A percentile compares a stretch with the other conserved stretches of the same genome.
Evolutionary conservation across 108 stramenopile genomes (phyloP).

Genomic region (Halocafeteria seosinensis): DNA sequence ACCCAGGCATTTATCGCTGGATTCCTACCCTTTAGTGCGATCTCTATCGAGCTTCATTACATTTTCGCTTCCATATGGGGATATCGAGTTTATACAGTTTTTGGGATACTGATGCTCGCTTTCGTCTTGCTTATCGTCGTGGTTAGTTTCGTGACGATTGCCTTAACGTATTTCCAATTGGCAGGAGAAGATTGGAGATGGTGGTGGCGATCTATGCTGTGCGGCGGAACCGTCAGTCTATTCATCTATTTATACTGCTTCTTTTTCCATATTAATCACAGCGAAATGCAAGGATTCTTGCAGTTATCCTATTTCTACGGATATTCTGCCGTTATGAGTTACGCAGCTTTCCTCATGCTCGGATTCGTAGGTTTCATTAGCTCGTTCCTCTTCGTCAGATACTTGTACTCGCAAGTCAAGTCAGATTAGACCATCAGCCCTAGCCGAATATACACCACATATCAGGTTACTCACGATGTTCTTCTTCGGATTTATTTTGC

Average conservation of each 20-base stretch:
- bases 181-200: slow-evolving; percentile 87
- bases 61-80: slow-evolving; percentile 97
- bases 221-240: slow-evolving; percentile 78
- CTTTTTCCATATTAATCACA: slow-evolving; percentile 80
- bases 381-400: slow-evolving; percentile 70
- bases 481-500: too few relatives aligned
- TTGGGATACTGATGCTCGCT: slow-evolving; percentile 83
- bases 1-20: slow-evolving; percentile 61
- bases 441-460: not conserved
- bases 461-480: not conserved
- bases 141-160: slow-evolving; percentile 75
- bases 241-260: slow-evolving; percentile 86
- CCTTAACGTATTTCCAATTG: slow-evolving; percentile 87
- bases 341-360: slow-evolving; percentile 85
- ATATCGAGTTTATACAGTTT: slow-evolving; percentile 91
- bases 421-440: slow-evolving; percentile 43
- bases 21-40: slow-evolving; percentile 89
- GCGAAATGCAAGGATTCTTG: slow-evolving; percentile 75
- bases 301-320: slow-evolving; percentile 90
- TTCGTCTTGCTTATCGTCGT: slow-evolving; percentile 73
- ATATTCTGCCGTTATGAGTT: slow-evolving; percentile 81
- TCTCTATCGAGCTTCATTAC: slow-evolving; percentile 81
- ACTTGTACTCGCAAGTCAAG: slow-evolving; percentile 82
- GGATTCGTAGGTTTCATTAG: slow-evolving; percentile 76
- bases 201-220: slow-evolving; percentile 91